Evolutionary conservation across 306 rosid genomes (phyloP).

Genomic region (Nissolia schottii): DNA sequence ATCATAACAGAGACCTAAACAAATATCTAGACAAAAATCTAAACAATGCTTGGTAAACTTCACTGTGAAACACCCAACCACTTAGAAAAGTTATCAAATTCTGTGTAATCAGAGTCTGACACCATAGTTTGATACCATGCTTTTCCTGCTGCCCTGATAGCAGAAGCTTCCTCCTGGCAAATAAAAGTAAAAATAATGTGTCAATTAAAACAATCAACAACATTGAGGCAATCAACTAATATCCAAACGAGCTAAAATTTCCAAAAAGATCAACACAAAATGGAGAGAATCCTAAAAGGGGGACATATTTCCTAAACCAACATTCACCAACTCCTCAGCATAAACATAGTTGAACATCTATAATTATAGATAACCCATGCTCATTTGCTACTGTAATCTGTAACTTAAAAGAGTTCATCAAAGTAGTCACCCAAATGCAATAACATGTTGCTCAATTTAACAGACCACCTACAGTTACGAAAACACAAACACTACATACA

Average conservation of each 20-base stretch:
- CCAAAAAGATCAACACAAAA: not conserved
- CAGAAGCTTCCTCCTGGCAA: conserved; percentile 56
- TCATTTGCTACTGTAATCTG: not conserved
- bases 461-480: not conserved
- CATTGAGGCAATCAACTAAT: not conserved
- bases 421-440: not conserved
- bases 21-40: conserved; percentile 25
- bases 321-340: not conserved
- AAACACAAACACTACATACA: not conserved
- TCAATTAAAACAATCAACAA: not conserved
- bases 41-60: not conserved
- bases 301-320: not conserved
- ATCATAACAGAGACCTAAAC: not conserved
- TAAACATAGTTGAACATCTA: not conserved
- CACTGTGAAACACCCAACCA: conserved; percentile 80
- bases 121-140: conserved; percentile 72
- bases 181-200: not conserved
- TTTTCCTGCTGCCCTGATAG: conserved; percentile 66
- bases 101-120: conserved; percentile 64
- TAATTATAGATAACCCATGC: not conserved
- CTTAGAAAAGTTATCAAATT: conserved; percentile 55
- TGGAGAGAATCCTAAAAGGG: not conserved
- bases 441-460: not conserved
- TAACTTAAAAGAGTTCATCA: not conserved
- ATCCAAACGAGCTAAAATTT: not conserved